Base-by-base conservation (phyloP, 192 early-diverging fungal species). In the Rhizophagus sp. region DNA sequence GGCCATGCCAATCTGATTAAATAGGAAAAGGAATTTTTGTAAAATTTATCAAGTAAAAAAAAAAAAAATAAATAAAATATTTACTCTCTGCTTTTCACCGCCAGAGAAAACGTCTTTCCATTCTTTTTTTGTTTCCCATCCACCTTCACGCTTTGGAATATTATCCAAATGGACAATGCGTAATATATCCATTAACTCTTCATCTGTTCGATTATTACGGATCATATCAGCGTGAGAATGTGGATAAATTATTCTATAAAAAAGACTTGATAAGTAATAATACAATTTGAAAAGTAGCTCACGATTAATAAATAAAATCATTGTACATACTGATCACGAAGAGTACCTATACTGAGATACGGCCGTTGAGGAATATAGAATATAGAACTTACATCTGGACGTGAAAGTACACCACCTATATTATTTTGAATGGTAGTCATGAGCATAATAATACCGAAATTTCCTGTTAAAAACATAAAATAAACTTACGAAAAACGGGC, bases 311-410 rank as follows among this genome's bases (percentile, higher is more conserved):
- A 27, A 10, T 74, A 74, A 50, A 25, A 25, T 24, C n/a, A 74
- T 41, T 34, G 8, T 76, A 82, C 86, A 81, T 82, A 87, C 88
- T 98, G 97, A 85, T 98, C 97, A 80, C 98, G 93, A 80, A 99
- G 83, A 8, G 95, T 97, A 33, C 98, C 97, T 19, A 97, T 83
- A 62, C 94, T 91, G 44, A 99, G 88, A 82, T 99, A 99, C 22
- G 98, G 96, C 49, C 96, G 91, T 86, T 99, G 98, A 52, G 98
- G 98, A 70, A 99, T 95, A 87, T 99, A 99, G 83, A 99, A 97
- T 81, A 99, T 96, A 83, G 94, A 93, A 69, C 91, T 88, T 83
- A 89, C 86, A 82, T 86, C 86, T 34, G 95, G 95, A 65, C 92
- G 90, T 25, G 88, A 83, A 76, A 95, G 73, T 8, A 86, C 84